Base-by-base conservation (phyloP, 495 filamentous ascomycete species). In the Xylaria grammica region DNA sequence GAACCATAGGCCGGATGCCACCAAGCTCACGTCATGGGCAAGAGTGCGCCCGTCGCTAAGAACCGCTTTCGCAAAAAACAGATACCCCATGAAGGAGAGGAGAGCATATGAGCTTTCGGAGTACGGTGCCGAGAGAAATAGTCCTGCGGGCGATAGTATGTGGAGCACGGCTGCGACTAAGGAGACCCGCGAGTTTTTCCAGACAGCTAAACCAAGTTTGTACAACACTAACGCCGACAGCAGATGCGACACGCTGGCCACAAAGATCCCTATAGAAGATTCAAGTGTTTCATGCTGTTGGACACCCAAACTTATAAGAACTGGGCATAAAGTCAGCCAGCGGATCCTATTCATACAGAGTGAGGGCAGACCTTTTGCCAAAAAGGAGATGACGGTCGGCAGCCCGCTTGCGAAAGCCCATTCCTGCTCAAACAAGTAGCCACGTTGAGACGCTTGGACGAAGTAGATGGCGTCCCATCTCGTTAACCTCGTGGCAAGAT, bases 381-480 rank as follows among this genome's bases (percentile, higher is more conserved):
- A 24, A 40, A 57, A 66, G 19, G 69, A 72, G 30, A 93, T 74
- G 38, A 86, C 56, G 49, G 80, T 75, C 4, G 89, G 83, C 63
- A 89, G 86, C 1, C 86, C 87, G 74, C 81, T 86, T 22, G 92
- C 89, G 79, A 97, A 99, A 1, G 96, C 95, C 93, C 94, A 98
- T 77, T 97, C 93, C 77, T 99, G 96, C 77, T 99, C 95, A 77
- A 89, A 94, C 10, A 88, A 54, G 65, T 97, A 93, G 24, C 92
- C 93, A 34, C 87, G 79, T 59, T 83, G 79, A 0, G 92, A 88
- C 48, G 80, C 75, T 59, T 87, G 84, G 36, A 89, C 78, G 69
- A 91, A 98, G 74, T 97, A 98, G 57, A 99, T 88, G 38, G 91
- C 89, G 72, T 99, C 95, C 95, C 95, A 99, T 76, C 94, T 84